These are phyloP conservation scores for Ambrosiella xylebori DNA, from an alignment of 2,329 filamentous ascomycete species.

Conservation along the genomic window DNA sequence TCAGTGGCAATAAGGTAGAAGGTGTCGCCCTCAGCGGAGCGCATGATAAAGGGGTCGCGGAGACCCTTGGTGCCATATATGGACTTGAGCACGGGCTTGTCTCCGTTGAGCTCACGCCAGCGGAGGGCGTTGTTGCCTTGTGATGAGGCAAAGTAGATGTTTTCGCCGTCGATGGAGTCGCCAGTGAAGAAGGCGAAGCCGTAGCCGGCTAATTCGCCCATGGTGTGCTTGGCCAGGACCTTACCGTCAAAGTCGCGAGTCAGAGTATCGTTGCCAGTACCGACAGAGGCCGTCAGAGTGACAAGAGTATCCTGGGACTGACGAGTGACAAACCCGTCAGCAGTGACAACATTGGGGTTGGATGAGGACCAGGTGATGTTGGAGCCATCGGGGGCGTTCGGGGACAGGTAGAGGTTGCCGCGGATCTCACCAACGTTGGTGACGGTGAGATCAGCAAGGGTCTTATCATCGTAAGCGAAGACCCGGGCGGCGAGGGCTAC, in stretches of 20 bases:
- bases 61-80: conserved; percentile 30
- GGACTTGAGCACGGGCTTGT: conserved; percentile 29
- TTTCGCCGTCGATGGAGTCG: conserved; percentile 27
- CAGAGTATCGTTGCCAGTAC: conserved; percentile 14
- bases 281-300: conserved; percentile 22
- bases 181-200: conserved; percentile 35
- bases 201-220: conserved; percentile 27
- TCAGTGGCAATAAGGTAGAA: conserved; percentile 36
- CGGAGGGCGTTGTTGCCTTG: conserved; percentile 33
- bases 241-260: conserved; percentile 20
- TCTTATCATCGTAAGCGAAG: conserved; percentile 9
- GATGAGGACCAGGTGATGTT: conserved; percentile 23
- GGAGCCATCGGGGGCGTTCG: conserved; percentile 17
- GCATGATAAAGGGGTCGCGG: conserved; percentile 35
- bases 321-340: conserved; percentile 22
- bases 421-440: conserved; percentile 23
- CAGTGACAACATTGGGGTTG: conserved; percentile 20
- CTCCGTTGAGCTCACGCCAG: conserved; percentile 33
- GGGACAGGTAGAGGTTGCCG: conserved; percentile 23
- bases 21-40: conserved; percentile 31
- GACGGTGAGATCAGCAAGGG: conserved; percentile 17
- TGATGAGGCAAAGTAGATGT: conserved; percentile 34
- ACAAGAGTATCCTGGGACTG: conserved; percentile 18
- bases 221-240: conserved; percentile 19
- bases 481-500: conserved; percentile 8